Percentiles rank a stretch among this genome's conserved stretches.
Evolutionary conservation across 2,329 filamentous ascomycete genomes (phyloP).

Genomic region (Lecanoromycetidae sp.): DNA sequence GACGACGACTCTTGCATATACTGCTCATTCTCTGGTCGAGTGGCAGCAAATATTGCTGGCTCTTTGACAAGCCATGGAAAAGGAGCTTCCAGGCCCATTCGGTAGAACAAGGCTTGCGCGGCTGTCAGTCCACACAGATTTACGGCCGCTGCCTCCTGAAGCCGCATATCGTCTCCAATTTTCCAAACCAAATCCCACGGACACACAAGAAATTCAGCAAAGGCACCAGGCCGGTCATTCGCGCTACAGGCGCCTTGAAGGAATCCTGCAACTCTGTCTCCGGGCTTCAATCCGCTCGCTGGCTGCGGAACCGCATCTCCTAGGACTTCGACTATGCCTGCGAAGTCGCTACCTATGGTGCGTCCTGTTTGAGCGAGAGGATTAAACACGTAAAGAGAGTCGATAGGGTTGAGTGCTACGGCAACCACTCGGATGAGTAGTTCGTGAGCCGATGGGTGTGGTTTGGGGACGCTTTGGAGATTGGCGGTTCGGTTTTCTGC

Average conservation of each 20-base stretch:
- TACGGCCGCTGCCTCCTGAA: constrained; percentile 3
- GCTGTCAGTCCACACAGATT: constrained; percentile 1
- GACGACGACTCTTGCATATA: neutral
- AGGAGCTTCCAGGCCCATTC: constrained; percentile 2
- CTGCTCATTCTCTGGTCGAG: neutral
- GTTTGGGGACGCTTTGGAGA: neutral
- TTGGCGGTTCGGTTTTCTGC: neutral
- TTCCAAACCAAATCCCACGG: constrained; percentile 5
- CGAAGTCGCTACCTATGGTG: constrained; percentile 9
- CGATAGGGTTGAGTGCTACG: constrained; percentile 20
- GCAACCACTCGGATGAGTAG: constrained; percentile 16
- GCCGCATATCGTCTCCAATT: constrained; percentile 2
- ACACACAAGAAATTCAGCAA: neutral
- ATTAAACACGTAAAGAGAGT: constrained; percentile 9
- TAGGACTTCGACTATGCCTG: constrained; percentile 1
- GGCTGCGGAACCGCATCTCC: neutral
- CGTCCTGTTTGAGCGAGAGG: constrained; percentile 10
- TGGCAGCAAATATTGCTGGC: neutral
- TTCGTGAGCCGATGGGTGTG: neutral
- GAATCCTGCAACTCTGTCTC: constrained; percentile 5
- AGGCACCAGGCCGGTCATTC: constrained; percentile 5
- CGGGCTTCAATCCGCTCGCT: neutral
- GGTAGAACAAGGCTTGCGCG: constrained; percentile 5
- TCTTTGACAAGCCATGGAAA: neutral
- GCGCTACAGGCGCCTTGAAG: constrained; percentile 1